Conservation (phyloP, 1,284 basidiomycete genomes). For the Sporisorium exsertum region DNA sequence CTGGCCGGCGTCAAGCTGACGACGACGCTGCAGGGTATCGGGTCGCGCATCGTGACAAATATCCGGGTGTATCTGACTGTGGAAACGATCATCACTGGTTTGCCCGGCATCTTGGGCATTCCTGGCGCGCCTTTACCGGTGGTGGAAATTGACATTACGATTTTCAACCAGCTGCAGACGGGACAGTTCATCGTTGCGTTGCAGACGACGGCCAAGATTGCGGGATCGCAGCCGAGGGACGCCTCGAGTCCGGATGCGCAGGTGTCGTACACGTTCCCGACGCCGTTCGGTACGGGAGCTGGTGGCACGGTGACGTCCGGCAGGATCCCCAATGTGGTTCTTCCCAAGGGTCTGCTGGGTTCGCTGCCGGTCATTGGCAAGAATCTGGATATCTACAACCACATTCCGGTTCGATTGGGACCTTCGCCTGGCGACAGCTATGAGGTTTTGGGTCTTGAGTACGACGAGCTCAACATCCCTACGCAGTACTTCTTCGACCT, state of each 20-base stretch:
- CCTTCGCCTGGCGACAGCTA: slow-evolving; percentile 49
- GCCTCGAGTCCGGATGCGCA: slow-evolving; percentile 29
- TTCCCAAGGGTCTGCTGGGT: slow-evolving; percentile 49
- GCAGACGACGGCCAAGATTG: slow-evolving; percentile 36
- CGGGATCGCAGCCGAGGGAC: slow-evolving; percentile 29
- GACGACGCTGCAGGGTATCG: slow-evolving; percentile 73
- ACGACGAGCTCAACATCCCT: slow-evolving; percentile 50
- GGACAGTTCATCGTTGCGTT: slow-evolving; percentile 41
- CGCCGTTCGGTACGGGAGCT: slow-evolving; percentile 15
- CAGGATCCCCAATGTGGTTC: slow-evolving; percentile 45
- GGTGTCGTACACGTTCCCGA: slow-evolving; percentile 49
- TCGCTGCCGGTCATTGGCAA: slow-evolving; percentile 50
- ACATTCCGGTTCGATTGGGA: slow-evolving; percentile 37
- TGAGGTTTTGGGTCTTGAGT: slow-evolving; percentile 40
- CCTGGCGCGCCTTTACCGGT: slow-evolving; percentile 11
- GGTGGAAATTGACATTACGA: slow-evolving; percentile 42
- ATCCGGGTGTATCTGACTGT: slow-evolving; percentile 54
- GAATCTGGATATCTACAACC: slow-evolving; percentile 54
- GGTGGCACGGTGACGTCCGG: slow-evolving; percentile 27
- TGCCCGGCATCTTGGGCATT: slow-evolving; percentile 25
- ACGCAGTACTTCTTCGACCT: slow-evolving; percentile 41
- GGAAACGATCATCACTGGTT: slow-evolving; percentile 31
- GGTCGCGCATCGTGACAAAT: slow-evolving; percentile 46
- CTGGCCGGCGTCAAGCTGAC: slow-evolving; percentile 75
- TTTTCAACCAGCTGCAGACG: slow-evolving; percentile 42